Base-by-base conservation (phyloP, 495 filamentous ascomycete species). In the Hypoxylon perforatum region DNA sequence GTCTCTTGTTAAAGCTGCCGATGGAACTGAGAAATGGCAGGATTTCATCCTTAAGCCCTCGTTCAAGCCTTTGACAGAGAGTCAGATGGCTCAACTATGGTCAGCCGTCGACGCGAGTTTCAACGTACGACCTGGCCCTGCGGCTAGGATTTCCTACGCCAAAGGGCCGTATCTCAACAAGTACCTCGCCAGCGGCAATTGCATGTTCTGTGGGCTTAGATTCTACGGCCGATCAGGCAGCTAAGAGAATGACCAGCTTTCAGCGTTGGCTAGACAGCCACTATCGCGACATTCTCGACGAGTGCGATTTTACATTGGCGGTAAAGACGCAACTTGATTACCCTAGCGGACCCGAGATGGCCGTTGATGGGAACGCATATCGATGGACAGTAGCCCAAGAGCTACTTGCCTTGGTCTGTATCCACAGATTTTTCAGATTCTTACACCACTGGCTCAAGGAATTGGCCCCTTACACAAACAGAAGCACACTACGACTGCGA, bases 281-380 rank as follows among this genome's bases (percentile, higher is more conserved):
- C 23, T 80, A 73, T 30, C 78, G 84, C 11, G 86, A 88, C 69
- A 73, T 88, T 0, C 67, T 88, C 0, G 86, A 88, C 63, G 86
- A 88, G 57, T 85, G 78, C 6, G 86, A 88, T 52, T 80, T 79
- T 25, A 85, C 82, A 0, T 64, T 88, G 10, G 76, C 82, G 0
- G 76, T 81, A 0, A 77, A 76, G 28, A 82, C 80, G 0, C 80
- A 83, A 59, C 71, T 83, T 0, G 82, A 80, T 41, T 86, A 85
- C 45, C 84, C 84, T 0, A 78, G 76, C 4, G 84, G 84, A 0
- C 66, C 78, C 2, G 80, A 84, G 45, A 75, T 76, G 65, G 64
- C 75, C 2, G 76, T 86, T 0, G 83, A 86, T 65, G 81, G 83
- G 7, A 72, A 83, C 51, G 82, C 83, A 0, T 77, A 80, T 36